Evolutionary conservation across 116 monocot species (phyloP).

Genomic region (Phalaenopsis hybrid): DNA sequence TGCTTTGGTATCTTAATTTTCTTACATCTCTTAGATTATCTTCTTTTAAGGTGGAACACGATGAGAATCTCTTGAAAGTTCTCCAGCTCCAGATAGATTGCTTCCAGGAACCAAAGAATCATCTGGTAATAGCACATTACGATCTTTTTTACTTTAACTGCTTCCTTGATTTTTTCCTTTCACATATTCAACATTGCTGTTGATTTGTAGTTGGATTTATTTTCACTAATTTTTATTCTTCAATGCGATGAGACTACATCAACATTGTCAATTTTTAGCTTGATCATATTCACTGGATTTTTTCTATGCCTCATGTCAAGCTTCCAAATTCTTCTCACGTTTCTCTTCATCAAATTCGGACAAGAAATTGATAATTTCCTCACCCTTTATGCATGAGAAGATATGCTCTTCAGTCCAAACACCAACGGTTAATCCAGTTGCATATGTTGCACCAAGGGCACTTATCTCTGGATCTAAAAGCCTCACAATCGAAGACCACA

Average conservation of each 20-base stretch:
- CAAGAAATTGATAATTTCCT: constrained; percentile 42
- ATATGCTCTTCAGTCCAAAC: constrained; percentile 68
- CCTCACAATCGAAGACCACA: constrained; percentile 69
- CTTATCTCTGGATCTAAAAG: constrained; percentile 4
- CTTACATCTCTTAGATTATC: background rate
- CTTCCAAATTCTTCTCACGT: background rate
- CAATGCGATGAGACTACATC: background rate
- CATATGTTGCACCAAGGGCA: constrained; percentile 80
- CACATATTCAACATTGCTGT: too few species aligned
- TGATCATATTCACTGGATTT: background rate
- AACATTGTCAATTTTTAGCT: background rate
- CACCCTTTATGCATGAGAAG: constrained; percentile 28
- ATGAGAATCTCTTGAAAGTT: constrained; percentile 6
- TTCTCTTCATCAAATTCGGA: constrained; percentile 49
- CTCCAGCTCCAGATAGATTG: constrained; percentile 9
- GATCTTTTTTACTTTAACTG: too few species aligned
- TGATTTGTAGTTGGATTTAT: background rate
- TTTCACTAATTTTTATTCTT: background rate
- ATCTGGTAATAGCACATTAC: background rate
- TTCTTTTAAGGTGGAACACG: background rate
- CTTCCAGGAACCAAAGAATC: background rate
- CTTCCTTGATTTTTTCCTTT: too few species aligned
- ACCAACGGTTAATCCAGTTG: constrained; percentile 66
- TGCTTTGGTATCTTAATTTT: background rate
- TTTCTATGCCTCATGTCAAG: constrained; percentile 31